Base-by-base conservation (phyloP, 257 asterid species). In the Prunella vulgaris region DNA sequence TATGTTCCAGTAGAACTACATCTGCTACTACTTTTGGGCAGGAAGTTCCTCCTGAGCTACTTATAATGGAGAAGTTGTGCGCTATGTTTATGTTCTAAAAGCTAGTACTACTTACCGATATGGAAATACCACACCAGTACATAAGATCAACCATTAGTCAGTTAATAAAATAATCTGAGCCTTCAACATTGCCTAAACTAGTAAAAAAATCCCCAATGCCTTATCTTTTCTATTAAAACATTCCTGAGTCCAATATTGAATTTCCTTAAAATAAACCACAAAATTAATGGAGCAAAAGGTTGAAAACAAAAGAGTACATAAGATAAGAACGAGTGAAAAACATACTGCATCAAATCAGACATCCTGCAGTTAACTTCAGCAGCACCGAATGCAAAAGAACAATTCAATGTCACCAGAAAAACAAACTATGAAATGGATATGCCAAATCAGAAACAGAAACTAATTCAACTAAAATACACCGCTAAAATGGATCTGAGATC, bases 401-500 rank as follows among this genome's bases (percentile, higher is more conserved):
- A 66, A 67, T 25, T n/a, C 33, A 68, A 53, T 2, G 60, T 28
- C 30, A 56, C 51, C 25, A 68, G 44, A 24, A 10, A 14, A 56
- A 53, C 44, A 13, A 7, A 33, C 42, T 69, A 27, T n/a, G 64
- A 72, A 65, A 51, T 35, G 73, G 59, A 33, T 30, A 42, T 33
- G 44, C 22, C 33, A 52, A 32, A 72, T 42, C 70, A 28, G 24
- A 69, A 81, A 74, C 54, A 76, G 60, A 27, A 32, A 53, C 60
- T 33, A 51, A 32, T 59, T 42, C 73, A 48, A 52, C 51, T 48
- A 49, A 28, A 49, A 75, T 28, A 60, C 44, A 60, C 33, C 49
- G 21, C 30, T 12, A 24, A 35, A 46, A 68, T 72, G 86, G 89
- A 91, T 88, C 95, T 88, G 82, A 71, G 59, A 71, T 37, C 46